Base-by-base conservation (phyloP, 1,284 basidiomycete species). In the Bondarzewia mesenterica region DNA sequence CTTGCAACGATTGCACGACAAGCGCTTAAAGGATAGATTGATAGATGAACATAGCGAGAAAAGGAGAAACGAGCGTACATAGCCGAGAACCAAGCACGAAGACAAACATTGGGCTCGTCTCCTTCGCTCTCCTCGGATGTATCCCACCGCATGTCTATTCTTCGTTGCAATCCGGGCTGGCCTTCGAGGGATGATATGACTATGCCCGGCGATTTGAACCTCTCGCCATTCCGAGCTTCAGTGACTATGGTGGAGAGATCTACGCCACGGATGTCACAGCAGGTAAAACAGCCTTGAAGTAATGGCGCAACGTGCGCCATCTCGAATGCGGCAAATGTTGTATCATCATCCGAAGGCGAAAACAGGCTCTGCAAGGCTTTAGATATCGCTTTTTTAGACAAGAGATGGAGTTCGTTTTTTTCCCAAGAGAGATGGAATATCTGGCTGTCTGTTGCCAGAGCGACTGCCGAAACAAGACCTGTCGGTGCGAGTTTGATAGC, bases 31-130 rank as follows among this genome's bases (percentile, higher is more conserved):
- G 5, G 7, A 63, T 54, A 40, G 23, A 39, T 14, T 35, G 20
- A 6, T 0, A 45, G 8, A 15, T 22, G 5, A 2, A 18, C 20
- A 26, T 21, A 20, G 38, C 12, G 21, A 14, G 20, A 15, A 40
- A 10, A 14, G n/a, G 38, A 14, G 16, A 42, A 20, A 20, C 12
- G 23, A 8, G 43, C 48, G 16, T 48, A 69, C 69, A 60, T 63
- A n/a, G 58, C 63, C 10, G 67, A 60, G 7, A 69, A 49, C 69
- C 69, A 71, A 22, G 69, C 67, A 47, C 67, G 61, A 45, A 68
- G 53, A 46, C 59, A 52, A 7, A 42, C 29, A 22, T 46, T 18
- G 7, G 51, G 46, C 3, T 20, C n/a, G 15, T n/a, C 39, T 10
- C 29, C 20, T n/a, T 45, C 8, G 35, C 42, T 2, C 15, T 42